Evolutionary conservation across 1,284 basidiomycete species (phyloP), one percentile per base, ranked within the genome.

Genomic region (Phellinidium pouzarii): DNA sequence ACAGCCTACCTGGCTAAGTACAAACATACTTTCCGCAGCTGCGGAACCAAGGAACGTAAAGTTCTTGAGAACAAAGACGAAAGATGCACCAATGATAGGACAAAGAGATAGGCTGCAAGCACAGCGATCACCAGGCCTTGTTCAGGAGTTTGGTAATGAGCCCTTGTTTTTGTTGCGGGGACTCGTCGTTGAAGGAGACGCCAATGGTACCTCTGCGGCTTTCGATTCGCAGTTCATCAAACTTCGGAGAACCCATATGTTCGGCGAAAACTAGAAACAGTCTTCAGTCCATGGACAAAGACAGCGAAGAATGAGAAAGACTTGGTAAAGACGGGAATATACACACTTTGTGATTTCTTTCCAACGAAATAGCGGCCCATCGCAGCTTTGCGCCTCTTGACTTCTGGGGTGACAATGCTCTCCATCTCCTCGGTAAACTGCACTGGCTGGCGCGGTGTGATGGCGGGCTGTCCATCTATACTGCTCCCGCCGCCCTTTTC

Each of bases 171-270:
- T 42, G 44, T 23, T 44, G 44, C 26, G 31, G 36, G 3, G 49
- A 11, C 26, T 55, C 44, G 43, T 50, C 41, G 36, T 55, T 47
- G 37, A 45, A 51, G 44, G 47, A 55, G 36, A 55, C 48, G 17
- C 27, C 44, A 19, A 55, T 47, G 2, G 49, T n/a, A 4, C 54
- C 54, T 6, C 36, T 44, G 19, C 38, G 43, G 22, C 44, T 51
- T 8, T 50, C 49, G 26, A 55, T 31, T 6, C 31, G 29, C 26
- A 55, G 25, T n/a, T 50, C 48, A 23, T 55, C 54, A 11, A 48
- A 42, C 26, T 31, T 42, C 26, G 26, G 42, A 3, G 20, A 9
- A 17, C 44, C 36, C 22, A 44, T 42, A 27, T 34, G 38, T 25
- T 48, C 47, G 25, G 17, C n/a, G 20, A 31, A 8, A 9, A 42